These are phyloP conservation scores for Discostella stelligeroides DNA, from an alignment of 108 stramenopile genomes.

Conservation along the genomic window DNA sequence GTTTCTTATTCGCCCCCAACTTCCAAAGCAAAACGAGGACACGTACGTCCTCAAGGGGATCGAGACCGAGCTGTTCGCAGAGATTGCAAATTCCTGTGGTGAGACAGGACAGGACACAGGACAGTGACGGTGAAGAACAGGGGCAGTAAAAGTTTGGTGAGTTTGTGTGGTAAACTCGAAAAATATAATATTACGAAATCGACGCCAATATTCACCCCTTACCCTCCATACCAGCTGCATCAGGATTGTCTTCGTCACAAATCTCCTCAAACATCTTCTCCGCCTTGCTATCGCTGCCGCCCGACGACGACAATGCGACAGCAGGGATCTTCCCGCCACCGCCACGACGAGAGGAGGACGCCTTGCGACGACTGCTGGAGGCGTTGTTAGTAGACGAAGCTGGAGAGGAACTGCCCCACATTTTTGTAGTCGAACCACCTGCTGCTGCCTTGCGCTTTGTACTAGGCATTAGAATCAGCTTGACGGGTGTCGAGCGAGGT, in stretches of 20 bases:
- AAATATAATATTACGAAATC: too few species aligned
- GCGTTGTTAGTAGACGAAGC: neutral
- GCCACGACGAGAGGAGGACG: neutral
- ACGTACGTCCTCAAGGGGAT: conserved; percentile 83
- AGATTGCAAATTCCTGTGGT: conserved; percentile 66
- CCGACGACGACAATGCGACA: neutral
- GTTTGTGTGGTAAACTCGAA: too few species aligned
- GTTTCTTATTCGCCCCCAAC: conserved; percentile 80
- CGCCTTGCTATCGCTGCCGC: conserved; percentile 25
- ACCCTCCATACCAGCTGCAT: conserved; percentile 71
- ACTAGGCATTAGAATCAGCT: too few species aligned
- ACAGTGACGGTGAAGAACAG: too few species aligned
- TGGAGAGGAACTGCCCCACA: neutral
- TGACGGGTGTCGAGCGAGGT: too few species aligned
- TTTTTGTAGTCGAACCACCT: neutral
- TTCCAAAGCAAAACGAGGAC: conserved; percentile 88
- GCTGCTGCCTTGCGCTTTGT: too few species aligned
- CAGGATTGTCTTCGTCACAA: conserved; percentile 70
- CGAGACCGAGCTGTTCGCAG: conserved; percentile 80
- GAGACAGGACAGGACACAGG: too few species aligned
- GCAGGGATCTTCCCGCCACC: neutral
- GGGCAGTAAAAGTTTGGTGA: too few species aligned
- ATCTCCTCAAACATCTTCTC: conserved; percentile 64
- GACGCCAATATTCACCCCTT: conserved; percentile 8
- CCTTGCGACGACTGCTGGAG: conserved; percentile 1